A percentile compares a stretch with the other conserved stretches of the same genome.
These are phyloP conservation scores for Calycina herbarum DNA, from an alignment of 2,329 filamentous ascomycete genomes.

Conservation along the genomic window DNA sequence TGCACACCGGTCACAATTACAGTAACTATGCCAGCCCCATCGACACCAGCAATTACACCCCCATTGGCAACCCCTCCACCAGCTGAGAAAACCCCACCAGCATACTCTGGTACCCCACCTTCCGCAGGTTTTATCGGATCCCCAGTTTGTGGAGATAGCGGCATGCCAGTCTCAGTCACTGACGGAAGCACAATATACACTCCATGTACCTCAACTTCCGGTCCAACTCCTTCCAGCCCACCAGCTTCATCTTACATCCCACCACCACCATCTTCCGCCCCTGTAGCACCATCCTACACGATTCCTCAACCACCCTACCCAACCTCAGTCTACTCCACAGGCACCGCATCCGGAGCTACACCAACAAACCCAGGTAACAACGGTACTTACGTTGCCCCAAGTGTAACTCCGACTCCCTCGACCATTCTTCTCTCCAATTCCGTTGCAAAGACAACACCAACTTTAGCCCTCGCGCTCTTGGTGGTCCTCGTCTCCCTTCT, in stretches of 20 bases:
- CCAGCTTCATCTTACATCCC: not conserved
- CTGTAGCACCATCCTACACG: not conserved
- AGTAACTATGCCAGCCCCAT: not conserved
- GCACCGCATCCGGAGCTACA: not conserved
- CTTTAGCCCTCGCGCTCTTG: not conserved
- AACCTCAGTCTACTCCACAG: not conserved
- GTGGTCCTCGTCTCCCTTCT: not conserved
- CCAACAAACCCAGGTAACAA: not conserved
- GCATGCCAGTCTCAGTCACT: not conserved
- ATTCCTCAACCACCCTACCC: not conserved
- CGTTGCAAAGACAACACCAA: not conserved
- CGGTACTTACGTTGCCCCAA: not conserved
- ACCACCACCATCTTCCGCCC: not conserved
- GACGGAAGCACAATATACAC: not conserved
- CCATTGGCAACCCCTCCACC: slow-evolving; percentile 1
- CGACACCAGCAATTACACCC: not conserved
- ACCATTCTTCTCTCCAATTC: not conserved
- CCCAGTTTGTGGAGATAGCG: not conserved
- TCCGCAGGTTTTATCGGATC: not conserved
- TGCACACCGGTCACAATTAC: slow-evolving; percentile 11
- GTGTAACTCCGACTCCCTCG: not conserved
- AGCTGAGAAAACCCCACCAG: not conserved
- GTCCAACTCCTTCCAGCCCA: not conserved
- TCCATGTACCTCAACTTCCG: not conserved
- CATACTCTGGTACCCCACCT: not conserved